Percentiles rank a stretch among this genome's conserved stretches.
Conservation (phyloP, 176 grass and related monocot species). For the Areca catechu region DNA sequence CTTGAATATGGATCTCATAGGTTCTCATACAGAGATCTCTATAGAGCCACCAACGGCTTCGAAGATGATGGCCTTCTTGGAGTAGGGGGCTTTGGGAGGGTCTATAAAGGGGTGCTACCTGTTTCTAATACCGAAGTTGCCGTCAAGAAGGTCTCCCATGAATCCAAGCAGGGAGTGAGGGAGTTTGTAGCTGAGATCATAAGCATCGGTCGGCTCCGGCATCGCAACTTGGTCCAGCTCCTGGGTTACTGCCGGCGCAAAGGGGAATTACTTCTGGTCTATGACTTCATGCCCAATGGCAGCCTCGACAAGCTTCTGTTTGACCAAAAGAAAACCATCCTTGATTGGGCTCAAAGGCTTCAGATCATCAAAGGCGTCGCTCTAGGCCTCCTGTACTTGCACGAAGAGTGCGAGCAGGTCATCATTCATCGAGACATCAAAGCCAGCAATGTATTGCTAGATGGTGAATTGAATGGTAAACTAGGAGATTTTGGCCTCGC, state of each 20-base stretch:
- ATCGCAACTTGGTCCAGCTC: slow-evolving; percentile 25
- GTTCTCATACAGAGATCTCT: slow-evolving; percentile 23
- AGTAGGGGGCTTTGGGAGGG: slow-evolving; percentile 27
- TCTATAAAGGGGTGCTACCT: slow-evolving; percentile 20
- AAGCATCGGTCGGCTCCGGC: slow-evolving; percentile 17
- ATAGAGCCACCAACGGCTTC: slow-evolving; percentile 21
- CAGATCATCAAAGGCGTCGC: slow-evolving; percentile 23
- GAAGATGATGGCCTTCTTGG: slow-evolving; percentile 20
- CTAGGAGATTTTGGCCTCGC: slow-evolving; percentile 31
- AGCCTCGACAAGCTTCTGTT: slow-evolving; percentile 24
- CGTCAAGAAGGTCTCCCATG: slow-evolving; percentile 30
- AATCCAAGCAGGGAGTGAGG: slow-evolving; percentile 34
- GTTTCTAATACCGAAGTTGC: slow-evolving; percentile 20
- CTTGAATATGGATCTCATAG: slow-evolving; percentile 24
- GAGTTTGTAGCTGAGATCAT: slow-evolving; percentile 24
- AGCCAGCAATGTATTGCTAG: slow-evolving; percentile 21
- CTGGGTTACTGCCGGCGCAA: slow-evolving; percentile 30
- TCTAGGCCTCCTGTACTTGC: slow-evolving; percentile 20
- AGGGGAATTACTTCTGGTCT: slow-evolving; percentile 28
- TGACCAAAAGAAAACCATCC: not conserved
- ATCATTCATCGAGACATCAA: slow-evolving; percentile 17
- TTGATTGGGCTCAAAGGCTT: slow-evolving; percentile 18
- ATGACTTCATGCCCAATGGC: slow-evolving; percentile 34
- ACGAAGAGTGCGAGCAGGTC: slow-evolving; percentile 21
- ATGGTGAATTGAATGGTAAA: slow-evolving; percentile 20